These are phyloP conservation scores for Cladosporium sp. DNA, from an alignment of 2,329 filamentous ascomycete species.

Conservation along the genomic window DNA sequence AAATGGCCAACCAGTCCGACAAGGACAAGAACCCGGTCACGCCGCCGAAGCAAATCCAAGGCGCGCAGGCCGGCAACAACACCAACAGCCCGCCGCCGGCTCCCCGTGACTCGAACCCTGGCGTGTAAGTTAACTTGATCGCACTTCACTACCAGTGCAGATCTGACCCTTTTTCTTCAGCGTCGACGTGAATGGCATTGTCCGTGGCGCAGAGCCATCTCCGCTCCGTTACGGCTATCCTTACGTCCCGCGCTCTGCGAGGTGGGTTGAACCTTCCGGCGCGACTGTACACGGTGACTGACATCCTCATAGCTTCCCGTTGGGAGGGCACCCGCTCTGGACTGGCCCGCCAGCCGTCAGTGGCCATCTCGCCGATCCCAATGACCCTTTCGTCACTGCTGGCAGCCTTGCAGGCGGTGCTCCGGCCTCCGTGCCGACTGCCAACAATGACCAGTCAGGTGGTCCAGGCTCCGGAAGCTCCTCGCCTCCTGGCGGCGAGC, in stretches of 20 bases:
- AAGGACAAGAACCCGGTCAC: background rate
- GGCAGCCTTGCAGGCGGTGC: background rate
- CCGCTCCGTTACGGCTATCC: background rate
- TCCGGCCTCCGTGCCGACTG: background rate
- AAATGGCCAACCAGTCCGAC: background rate
- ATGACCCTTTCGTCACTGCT: conserved; percentile 4
- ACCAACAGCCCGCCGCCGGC: background rate
- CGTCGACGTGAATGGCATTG: background rate
- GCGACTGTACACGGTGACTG: background rate
- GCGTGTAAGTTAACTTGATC: conserved; percentile 4
- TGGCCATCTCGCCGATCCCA: background rate
- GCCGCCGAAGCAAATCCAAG: background rate
- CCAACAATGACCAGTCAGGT: background rate
- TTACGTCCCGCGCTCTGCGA: background rate
- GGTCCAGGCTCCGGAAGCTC: background rate
- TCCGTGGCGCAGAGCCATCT: background rate
- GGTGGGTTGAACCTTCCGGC: background rate
- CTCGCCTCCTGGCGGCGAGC: background rate
- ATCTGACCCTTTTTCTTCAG: background rate
- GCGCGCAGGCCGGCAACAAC: background rate
- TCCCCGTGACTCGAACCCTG: background rate
- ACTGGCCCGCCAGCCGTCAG: background rate
- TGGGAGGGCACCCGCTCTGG: background rate
- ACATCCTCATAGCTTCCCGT: background rate
- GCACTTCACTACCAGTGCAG: background rate